Evolutionary conservation across 2,329 filamentous ascomycete species (phyloP).

Genomic region (Elsinoe ampelina): DNA sequence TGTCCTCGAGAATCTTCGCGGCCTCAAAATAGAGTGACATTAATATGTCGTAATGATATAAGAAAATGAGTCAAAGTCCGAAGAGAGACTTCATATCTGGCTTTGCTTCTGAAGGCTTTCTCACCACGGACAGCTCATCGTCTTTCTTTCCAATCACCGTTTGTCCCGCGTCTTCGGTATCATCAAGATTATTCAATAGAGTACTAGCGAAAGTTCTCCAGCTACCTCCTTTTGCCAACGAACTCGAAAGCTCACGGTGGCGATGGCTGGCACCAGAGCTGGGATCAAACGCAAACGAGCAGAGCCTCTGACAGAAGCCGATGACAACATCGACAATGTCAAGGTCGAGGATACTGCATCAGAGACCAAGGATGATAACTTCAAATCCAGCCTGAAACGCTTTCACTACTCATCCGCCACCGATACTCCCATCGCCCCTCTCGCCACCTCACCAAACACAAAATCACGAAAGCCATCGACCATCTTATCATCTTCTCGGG

Average conservation of each 20-base stretch:
- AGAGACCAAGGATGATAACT: not conserved
- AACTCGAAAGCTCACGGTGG: not conserved
- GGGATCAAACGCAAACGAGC: constrained; percentile 8
- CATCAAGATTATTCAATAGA: too few relatives aligned
- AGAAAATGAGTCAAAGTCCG: not conserved
- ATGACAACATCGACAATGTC: not conserved
- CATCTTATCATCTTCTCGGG: not conserved
- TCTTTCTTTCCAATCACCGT: too few relatives aligned
- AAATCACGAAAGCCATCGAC: not conserved
- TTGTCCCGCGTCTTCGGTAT: too few relatives aligned
- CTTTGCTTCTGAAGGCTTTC: not conserved
- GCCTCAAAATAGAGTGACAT: constrained; percentile 98
- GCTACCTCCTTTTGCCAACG: too few relatives aligned
- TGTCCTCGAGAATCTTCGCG: constrained; percentile 59
- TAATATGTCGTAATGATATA: not conserved
- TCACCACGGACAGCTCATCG: not conserved
- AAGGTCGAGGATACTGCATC: not conserved
- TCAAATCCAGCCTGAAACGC: not conserved
- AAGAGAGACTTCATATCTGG: not conserved
- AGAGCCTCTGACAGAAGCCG: not conserved
- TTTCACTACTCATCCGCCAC: constrained; percentile 9
- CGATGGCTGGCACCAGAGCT: constrained; percentile 2
- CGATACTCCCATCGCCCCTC: not conserved
- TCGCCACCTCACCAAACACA: not conserved
- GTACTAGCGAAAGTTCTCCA: too few relatives aligned